Conservation (phyloP, 2,329 filamentous ascomycete species). For the Cercospora beticola region DNA sequence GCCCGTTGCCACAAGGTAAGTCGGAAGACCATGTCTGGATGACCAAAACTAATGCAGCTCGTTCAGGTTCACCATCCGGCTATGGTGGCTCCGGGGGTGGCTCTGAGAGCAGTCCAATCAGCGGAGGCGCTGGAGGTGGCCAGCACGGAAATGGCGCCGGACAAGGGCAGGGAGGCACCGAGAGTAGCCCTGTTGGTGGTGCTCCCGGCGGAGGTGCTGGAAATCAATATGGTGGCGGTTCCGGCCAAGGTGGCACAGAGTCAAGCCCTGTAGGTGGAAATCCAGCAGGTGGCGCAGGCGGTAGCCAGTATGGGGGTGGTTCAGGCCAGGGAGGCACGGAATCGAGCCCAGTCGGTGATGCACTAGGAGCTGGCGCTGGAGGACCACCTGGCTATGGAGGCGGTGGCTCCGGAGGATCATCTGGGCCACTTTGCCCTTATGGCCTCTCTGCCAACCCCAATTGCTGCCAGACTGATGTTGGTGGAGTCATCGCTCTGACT, state of each 20-base stretch:
- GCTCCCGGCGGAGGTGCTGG: neutral
- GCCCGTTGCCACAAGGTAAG: conserved; percentile 8
- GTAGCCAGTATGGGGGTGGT: neutral
- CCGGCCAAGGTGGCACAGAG: neutral
- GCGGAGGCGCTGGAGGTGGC: neutral
- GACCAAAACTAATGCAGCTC: neutral
- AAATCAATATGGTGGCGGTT: neutral
- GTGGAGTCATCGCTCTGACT: neutral
- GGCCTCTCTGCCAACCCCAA: conserved; percentile 9
- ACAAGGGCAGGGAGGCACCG: neutral
- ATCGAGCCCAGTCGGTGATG: neutral
- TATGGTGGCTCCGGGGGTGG: neutral
- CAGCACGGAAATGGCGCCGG: neutral
- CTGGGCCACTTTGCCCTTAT: neutral
- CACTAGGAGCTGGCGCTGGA: neutral
- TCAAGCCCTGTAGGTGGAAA: neutral
- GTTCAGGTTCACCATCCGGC: neutral
- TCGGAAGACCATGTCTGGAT: neutral
- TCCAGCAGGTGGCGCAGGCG: neutral
- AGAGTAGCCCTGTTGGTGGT: neutral
- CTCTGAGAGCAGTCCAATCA: neutral
- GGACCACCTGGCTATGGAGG: neutral
- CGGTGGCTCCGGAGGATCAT: neutral
- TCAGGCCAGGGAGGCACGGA: neutral
- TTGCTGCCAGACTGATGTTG: conserved; percentile 12